Evolutionary conservation across 163 green algal genomes (phyloP).

Genomic region (Coccomyxa subellipsoidea): DNA sequence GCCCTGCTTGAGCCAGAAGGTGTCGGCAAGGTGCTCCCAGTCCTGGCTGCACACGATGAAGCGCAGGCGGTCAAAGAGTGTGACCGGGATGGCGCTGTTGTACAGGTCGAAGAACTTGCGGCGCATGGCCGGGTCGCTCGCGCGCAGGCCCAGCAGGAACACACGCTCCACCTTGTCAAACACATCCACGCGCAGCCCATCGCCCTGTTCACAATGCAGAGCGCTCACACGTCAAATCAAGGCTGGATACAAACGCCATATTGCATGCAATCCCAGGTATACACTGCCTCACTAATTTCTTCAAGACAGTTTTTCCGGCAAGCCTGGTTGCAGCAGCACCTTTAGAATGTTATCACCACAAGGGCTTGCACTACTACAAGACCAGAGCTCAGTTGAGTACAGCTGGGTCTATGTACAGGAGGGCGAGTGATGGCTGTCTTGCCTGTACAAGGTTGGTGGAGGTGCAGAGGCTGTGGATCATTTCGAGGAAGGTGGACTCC

Average conservation of each 20-base stretch:
- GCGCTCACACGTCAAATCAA: no score
- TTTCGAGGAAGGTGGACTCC: conserved; percentile 63
- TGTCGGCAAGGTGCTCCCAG: conserved; percentile 82
- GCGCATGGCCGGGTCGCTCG: conserved; percentile 50
- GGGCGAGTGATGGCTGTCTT: neutral
- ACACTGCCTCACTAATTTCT: no score
- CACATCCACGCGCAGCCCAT: conserved; percentile 62
- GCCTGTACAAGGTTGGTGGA: neutral
- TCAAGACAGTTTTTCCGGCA: no score
- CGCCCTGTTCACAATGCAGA: conserved; percentile 5
- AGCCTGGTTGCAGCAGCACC: no score
- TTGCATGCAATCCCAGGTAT: no score
- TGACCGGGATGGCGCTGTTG: conserved; percentile 53
- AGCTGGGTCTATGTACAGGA: no score
- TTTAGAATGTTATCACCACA: no score
- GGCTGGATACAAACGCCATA: no score
- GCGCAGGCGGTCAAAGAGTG: conserved; percentile 83
- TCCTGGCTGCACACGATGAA: conserved; percentile 92
- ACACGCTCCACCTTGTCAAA: conserved; percentile 88
- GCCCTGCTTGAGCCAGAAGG: conserved; percentile 91
- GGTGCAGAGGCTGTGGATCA: conserved; percentile 64
- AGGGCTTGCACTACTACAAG: no score
- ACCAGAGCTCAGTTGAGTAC: no score
- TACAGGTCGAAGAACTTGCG: conserved; percentile 89
- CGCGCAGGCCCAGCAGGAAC: conserved; percentile 83